These are phyloP conservation scores for Rhytidiadelphus loreus DNA, from an alignment of 225 moss, liverwort and hornwort species.

Conservation along the genomic window DNA sequence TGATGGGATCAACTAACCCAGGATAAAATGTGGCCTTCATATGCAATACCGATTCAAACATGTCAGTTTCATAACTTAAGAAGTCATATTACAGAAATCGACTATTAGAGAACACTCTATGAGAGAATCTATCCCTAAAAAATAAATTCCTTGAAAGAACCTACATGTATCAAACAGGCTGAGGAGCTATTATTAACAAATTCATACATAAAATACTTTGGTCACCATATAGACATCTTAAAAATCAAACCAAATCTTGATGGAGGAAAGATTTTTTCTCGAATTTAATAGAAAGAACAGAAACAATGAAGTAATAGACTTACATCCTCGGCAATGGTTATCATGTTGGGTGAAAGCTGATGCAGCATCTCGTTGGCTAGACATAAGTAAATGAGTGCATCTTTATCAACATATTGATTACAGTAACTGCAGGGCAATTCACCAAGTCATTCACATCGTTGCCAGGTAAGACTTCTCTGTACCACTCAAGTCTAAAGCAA, in stretches of 20 bases:
- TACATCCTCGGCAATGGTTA: conserved; percentile 99
- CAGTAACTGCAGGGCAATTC: conserved; percentile 70
- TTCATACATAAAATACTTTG: not conserved
- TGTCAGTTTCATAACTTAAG: not conserved
- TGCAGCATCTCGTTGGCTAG: conserved; percentile 97
- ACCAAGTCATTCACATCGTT: not conserved
- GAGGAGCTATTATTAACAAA: not conserved
- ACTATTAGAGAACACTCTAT: not conserved
- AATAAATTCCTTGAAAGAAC: not conserved
- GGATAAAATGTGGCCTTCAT: conserved; percentile 89
- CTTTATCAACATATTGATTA: conserved; percentile 98
- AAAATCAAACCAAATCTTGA: not conserved
- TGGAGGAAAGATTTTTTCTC: not conserved
- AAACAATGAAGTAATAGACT: not conserved
- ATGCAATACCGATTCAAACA: not conserved
- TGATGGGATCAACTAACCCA: conserved; percentile 62
- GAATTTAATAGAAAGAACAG: not conserved
- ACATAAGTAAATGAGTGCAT: conserved; percentile 86
- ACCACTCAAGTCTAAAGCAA: not conserved
- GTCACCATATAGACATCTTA: not conserved
- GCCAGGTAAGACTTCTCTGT: not conserved
- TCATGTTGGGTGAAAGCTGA: conserved; percentile 79
- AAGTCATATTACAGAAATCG: not conserved
- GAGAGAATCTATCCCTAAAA: not conserved
- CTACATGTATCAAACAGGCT: not conserved